A percentile compares a stretch with the other conserved stretches of the same genome.
phyloP scores from a whole-genome alignment of 441 rosid species.

The Brassica balearica region DNA sequence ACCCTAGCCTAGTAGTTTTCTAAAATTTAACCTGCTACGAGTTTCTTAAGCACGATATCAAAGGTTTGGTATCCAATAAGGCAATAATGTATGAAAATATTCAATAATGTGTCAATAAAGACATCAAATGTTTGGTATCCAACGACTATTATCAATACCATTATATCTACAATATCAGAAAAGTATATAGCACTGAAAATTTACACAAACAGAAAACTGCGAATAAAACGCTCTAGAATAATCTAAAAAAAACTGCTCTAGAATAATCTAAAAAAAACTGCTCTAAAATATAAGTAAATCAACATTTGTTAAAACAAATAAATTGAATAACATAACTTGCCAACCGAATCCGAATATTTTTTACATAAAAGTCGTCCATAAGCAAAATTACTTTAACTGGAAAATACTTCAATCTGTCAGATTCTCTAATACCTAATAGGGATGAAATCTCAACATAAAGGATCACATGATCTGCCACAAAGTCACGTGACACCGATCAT shows the following conservation, averaged over 20 bases:
- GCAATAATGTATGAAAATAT: neutral
- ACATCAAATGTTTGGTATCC: neutral
- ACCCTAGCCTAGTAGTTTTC: neutral
- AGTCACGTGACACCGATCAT: conserved; percentile 37
- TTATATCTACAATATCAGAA: neutral
- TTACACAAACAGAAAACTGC: neutral
- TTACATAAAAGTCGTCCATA: neutral
- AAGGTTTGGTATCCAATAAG: too few relatives aligned
- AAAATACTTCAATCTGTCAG: conserved; percentile 22
- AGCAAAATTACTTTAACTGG: conserved; percentile 16
- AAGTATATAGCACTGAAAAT: neutral
- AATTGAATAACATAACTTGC: conserved; percentile 1
- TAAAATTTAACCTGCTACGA: neutral
- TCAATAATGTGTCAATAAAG: neutral
- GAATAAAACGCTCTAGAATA: neutral
- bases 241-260: neutral
- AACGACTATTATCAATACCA: neutral
- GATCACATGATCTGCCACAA: conserved; percentile 31
- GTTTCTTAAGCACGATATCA: neutral
- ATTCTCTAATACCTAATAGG: conserved; percentile 21
- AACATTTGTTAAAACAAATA: neutral
- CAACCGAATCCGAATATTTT: conserved; percentile 21
- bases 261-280: neutral
- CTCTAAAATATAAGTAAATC: neutral
- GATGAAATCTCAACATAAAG: conserved; percentile 12